Percentiles rank a stretch among this genome's conserved stretches.
phyloP scores from a whole-genome alignment of 495 filamentous ascomycete species.

The Glonium stellatum region DNA sequence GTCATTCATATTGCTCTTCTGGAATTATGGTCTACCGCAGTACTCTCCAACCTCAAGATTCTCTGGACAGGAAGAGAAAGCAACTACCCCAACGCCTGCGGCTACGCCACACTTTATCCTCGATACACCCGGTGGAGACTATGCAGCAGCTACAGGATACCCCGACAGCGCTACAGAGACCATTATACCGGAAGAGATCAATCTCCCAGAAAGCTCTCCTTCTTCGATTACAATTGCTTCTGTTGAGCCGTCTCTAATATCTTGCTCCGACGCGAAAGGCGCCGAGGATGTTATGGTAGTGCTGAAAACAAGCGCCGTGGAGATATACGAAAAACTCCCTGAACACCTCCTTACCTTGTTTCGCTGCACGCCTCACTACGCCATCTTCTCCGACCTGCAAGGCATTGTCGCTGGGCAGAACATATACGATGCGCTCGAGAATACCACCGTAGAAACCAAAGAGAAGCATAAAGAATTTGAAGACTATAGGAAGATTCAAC shows the following conservation, averaged over 20 bases:
- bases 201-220: neutral
- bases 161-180: neutral
- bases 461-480: conserved; percentile 44
- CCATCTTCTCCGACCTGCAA: conserved; percentile 51
- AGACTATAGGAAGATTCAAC: conserved; percentile 45
- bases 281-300: conserved; percentile 32
- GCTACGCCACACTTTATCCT: neutral
- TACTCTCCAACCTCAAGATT: neutral
- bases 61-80: neutral
- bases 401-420: conserved; percentile 43
- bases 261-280: conserved; percentile 12
- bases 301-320: conserved; percentile 35
- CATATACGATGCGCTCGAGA: conserved; percentile 45
- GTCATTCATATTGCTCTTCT: neutral
- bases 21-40: neutral
- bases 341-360: conserved; percentile 47
- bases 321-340: conserved; percentile 33
- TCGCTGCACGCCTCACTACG: conserved; percentile 47
- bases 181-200: neutral
- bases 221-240: neutral
- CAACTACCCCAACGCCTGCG: neutral
- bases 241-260: neutral
- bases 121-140: neutral
- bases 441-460: conserved; percentile 37
- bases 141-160: neutral